A percentile compares a stretch with the other conserved stretches of the same genome.
phyloP scores from a whole-genome alignment of 345 rosid species.

The Schrenkiella parvula region DNA sequence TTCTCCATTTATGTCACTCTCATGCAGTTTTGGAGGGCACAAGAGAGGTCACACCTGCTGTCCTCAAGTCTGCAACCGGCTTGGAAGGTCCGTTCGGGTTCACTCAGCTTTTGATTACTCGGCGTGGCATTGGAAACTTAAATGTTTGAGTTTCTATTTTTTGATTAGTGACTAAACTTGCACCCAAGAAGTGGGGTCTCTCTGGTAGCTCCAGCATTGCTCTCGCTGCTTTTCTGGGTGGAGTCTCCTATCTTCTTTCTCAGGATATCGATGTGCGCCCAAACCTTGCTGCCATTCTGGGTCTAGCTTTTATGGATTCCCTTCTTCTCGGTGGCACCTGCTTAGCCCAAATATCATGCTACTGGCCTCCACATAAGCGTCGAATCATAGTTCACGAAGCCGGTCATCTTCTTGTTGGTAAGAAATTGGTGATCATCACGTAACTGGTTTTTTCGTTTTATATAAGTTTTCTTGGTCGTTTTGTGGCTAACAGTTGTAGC shows the following conservation, averaged over 20 bases:
- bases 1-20: background rate
- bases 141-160: background rate
- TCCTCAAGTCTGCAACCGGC: conserved; percentile 75
- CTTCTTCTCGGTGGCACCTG: conserved; percentile 80
- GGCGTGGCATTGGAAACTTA: background rate
- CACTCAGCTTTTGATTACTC: background rate
- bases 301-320: conserved; percentile 67
- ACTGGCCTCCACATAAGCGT: conserved; percentile 88
- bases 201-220: conserved; percentile 50
- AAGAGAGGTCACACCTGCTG: conserved; percentile 71
- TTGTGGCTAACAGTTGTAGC: background rate
- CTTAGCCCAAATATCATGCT: conserved; percentile 79
- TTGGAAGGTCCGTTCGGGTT: conserved; percentile 55
- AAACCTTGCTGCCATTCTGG: conserved; percentile 62
- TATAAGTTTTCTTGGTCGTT: background rate
- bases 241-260: conserved; percentile 62
- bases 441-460: background rate
- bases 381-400: conserved; percentile 94
- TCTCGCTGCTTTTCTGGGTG: conserved; percentile 58
- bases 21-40: conserved; percentile 77
- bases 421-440: background rate
- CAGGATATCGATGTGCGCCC: conserved; percentile 75
- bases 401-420: conserved; percentile 86
- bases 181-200: conserved; percentile 90
- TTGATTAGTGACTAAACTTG: conserved; percentile 51